A percentile compares a stretch with the other conserved stretches of the same genome.
Conservation (phyloP, 441 rosid genomes). For the Eutrema salsugineum region DNA sequence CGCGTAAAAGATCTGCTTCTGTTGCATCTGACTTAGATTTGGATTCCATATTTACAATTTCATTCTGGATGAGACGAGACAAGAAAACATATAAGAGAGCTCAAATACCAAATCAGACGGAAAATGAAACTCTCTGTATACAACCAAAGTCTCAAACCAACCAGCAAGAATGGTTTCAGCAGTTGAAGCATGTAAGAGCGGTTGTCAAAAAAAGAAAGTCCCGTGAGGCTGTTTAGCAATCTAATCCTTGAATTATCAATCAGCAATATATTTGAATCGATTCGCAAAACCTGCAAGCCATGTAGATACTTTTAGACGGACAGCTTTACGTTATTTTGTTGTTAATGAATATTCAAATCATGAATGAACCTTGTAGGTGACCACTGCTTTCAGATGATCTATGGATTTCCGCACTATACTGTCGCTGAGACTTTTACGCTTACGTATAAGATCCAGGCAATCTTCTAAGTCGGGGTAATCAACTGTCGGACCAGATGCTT, state of each 20-base stretch:
- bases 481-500: too few species aligned
- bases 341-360: neutral
- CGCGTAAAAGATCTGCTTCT: neutral
- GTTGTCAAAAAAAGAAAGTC: constrained; percentile 16
- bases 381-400: neutral
- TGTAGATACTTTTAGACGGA: neutral
- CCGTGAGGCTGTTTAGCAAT: neutral
- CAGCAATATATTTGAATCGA: constrained; percentile 9
- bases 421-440: neutral
- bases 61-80: neutral
- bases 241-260: constrained; percentile 9
- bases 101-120: neutral
- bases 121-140: neutral
- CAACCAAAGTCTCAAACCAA: neutral
- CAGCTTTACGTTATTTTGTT: neutral
- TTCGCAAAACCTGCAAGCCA: constrained; percentile 5
- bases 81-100: neutral
- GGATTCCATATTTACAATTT: neutral
- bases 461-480: neutral
- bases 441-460: neutral
- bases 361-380: neutral
- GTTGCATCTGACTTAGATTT: constrained; percentile 1
- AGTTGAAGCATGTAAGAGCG: constrained; percentile 9
- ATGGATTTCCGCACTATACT: neutral
- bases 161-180: constrained; percentile 21